Evolutionary conservation across 192 early-diverging fungal species (phyloP).

Genomic region (Phycomyces nitens): DNA sequence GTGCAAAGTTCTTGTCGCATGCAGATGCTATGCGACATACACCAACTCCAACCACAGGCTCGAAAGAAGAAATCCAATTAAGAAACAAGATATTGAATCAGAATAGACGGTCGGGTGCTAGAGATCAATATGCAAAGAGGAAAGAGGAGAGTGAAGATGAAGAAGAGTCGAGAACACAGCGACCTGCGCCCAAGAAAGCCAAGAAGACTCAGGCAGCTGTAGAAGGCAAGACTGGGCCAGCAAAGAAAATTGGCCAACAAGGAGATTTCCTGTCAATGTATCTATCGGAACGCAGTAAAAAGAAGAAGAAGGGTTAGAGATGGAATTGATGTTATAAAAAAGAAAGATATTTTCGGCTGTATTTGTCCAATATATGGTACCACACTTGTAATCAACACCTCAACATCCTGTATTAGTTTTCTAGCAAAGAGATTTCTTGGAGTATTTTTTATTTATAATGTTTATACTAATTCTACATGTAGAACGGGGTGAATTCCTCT

Average conservation of each 20-base stretch:
- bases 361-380: neutral
- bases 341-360: constrained; percentile 6
- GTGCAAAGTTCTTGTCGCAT: constrained; percentile 52
- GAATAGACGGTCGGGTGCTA: constrained; percentile 32
- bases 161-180: constrained; percentile 36
- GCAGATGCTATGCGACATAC: constrained; percentile 44
- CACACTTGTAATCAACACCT: no score
- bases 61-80: constrained; percentile 36
- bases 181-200: constrained; percentile 28
- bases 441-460: no score
- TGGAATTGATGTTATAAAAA: constrained; percentile 19
- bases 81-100: constrained; percentile 39
- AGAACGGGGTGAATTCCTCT: no score
- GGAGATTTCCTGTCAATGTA: constrained; percentile 50
- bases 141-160: constrained; percentile 38
- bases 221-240: constrained; percentile 25
- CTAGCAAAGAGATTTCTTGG: no score
- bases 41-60: constrained; percentile 23
- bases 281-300: constrained; percentile 41
- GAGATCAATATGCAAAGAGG: constrained; percentile 23
- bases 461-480: no score
- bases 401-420: no score
- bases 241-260: constrained; percentile 35
- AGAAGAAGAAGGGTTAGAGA: constrained; percentile 37
- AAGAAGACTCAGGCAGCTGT: constrained; percentile 23